Conservation (phyloP, 2,329 filamentous ascomycete species). For the Microcera coccophila region DNA sequence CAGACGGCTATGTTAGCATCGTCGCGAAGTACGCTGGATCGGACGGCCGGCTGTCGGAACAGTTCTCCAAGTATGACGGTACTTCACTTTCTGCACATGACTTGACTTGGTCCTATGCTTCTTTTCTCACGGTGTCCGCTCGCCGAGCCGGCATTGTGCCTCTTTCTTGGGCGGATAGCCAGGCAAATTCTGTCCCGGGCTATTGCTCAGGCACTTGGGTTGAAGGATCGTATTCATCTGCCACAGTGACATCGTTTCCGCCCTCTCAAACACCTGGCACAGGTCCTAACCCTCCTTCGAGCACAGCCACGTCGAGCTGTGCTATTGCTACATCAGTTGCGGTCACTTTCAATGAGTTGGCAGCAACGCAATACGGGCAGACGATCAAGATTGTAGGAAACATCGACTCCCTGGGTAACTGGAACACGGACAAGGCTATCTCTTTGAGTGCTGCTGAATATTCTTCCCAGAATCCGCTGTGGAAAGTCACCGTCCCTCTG, state of each 20-base stretch:
- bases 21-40: constrained; percentile 59
- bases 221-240: constrained; percentile 49
- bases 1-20: constrained; percentile 58
- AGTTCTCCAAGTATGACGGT: constrained; percentile 55
- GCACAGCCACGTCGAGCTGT: constrained; percentile 34
- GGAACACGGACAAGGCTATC: constrained; percentile 54
- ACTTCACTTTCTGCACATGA: constrained; percentile 59
- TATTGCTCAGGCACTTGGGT: constrained; percentile 46
- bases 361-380: constrained; percentile 57
- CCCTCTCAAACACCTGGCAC: constrained; percentile 43
- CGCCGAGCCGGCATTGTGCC: constrained; percentile 55
- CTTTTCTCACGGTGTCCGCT: constrained; percentile 60
- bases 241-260: constrained; percentile 48
- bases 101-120: constrained; percentile 70
- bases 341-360: constrained; percentile 60
- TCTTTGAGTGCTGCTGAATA: constrained; percentile 57
- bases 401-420: constrained; percentile 56
- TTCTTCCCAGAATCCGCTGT: constrained; percentile 56
- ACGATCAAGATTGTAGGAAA: constrained; percentile 63
- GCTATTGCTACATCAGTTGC: constrained; percentile 44
- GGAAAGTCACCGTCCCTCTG: constrained; percentile 55
- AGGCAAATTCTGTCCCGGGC: constrained; percentile 46
- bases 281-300: constrained; percentile 27
- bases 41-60: constrained; percentile 64
- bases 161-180: constrained; percentile 50